These are phyloP conservation scores for Mycena crocata DNA, from an alignment of 768 basidiomycete genomes.

Conservation along the genomic window DNA sequence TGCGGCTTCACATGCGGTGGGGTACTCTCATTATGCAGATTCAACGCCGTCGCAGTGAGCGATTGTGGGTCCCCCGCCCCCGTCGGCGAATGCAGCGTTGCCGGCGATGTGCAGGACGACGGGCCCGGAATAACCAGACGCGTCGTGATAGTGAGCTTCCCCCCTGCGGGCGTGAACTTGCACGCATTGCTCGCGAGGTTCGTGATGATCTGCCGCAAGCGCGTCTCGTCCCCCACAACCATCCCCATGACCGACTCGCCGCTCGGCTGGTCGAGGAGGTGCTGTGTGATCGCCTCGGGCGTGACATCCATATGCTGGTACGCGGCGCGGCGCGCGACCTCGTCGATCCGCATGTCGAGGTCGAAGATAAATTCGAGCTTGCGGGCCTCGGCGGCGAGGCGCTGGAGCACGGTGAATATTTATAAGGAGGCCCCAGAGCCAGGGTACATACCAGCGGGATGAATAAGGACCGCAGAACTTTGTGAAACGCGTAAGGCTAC, in stretches of 20 bases:
- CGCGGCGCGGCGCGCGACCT: conserved; percentile 59
- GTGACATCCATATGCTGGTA: conserved; percentile 57
- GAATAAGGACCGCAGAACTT: conserved; percentile 69
- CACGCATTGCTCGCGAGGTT: conserved; percentile 77
- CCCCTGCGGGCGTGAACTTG: conserved; percentile 69
- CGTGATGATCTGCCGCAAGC: conserved; percentile 73
- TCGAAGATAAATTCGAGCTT: conserved; percentile 68
- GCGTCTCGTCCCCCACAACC: conserved; percentile 78
- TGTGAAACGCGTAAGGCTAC: conserved; percentile 70
- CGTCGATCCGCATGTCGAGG: conserved; percentile 65
- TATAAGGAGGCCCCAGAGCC: neutral
- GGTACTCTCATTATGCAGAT: conserved; percentile 21
- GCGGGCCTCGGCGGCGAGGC: conserved; percentile 67
- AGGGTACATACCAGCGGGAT: conserved; percentile 53
- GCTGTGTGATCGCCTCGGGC: conserved; percentile 43
- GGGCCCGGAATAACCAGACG: conserved; percentile 53
- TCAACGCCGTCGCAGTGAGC: conserved; percentile 20
- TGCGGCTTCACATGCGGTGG: conserved; percentile 27
- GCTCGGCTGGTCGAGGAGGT: conserved; percentile 45
- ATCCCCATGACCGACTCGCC: conserved; percentile 54
- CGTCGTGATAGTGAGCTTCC: conserved; percentile 67
- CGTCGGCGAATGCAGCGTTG: conserved; percentile 2
- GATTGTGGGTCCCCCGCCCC: conserved; percentile 3
- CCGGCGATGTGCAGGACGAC: neutral
- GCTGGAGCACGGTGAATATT: conserved; percentile 24